Base-by-base conservation (phyloP, 306 rosid species). In the Luffa aegyptiaca region DNA sequence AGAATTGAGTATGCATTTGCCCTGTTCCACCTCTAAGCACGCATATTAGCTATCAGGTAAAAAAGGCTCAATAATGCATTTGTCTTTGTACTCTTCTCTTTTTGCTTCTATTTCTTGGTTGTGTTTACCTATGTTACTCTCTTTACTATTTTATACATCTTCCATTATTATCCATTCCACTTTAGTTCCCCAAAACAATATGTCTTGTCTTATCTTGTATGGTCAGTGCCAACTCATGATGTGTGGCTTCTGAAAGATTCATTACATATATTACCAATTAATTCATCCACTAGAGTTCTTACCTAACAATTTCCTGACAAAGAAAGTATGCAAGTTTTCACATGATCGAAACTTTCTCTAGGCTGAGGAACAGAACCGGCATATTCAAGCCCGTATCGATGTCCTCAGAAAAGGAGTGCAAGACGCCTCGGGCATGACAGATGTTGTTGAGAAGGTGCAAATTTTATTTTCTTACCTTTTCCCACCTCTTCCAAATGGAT, bases 351-450 rank as follows among this genome's bases (percentile, higher is more conserved):
- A 52, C 13, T 37, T 64, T 44, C 35, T 31, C 26, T 76, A 93
- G 97, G 96, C 84, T n/a, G 89, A 88, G 84, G 88, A 88, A 75
- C 87, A 81, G 79, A 93, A 89, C 82, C 84, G 68, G 52, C 75
- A 48, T 79, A 56, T 65, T 56, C 87, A 84, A 31, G 81, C 79
- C 31, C 88, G 80, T 41, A 69, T 90, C 49, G 86, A 89, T 80
- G 66, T 31, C 56, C 86, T 91, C 39, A 93, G 63, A 85, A 83
- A 86, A 83, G 88, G 76, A 82, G 81, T 69, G 76, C 78, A 82
- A 59, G 88, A 85, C 48, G 55, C 66, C 42, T 81, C 82, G 0
- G 39, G 42, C 86, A 21, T 81, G 80, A 11, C 84, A 51, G 82
- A 91, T 57, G 78, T 77, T 58, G 79, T 79, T 36, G 71, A 89